Evolutionary conservation across 192 early-diverging fungal species (phyloP).

Genomic region (Umbelopsis isabellina): DNA sequence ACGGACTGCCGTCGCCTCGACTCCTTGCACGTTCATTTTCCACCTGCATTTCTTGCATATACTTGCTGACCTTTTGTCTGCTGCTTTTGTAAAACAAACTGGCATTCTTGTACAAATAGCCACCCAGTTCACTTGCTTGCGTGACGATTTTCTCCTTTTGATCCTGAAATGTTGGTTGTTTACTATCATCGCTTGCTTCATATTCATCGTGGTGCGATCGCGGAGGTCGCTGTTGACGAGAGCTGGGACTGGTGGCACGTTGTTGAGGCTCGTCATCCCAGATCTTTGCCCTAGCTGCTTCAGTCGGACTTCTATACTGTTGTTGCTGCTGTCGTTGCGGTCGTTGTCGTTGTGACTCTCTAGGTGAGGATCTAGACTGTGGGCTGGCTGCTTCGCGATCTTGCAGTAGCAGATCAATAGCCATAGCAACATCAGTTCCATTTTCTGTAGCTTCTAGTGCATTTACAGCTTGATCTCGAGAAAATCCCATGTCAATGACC

Average conservation of each 20-base stretch:
- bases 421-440: slow-evolving; percentile 60
- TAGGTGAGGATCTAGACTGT: background rate
- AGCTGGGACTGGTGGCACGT: background rate
- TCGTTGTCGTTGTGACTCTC: background rate
- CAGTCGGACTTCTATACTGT: slow-evolving; percentile 1
- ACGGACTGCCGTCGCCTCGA: slow-evolving; percentile 33
- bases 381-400: slow-evolving; percentile 19
- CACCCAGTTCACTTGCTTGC: slow-evolving; percentile 61
- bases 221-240: background rate
- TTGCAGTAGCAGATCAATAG: slow-evolving; percentile 53
- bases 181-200: background rate
- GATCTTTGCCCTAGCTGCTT: slow-evolving; percentile 8
- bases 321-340: background rate
- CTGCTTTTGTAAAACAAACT: slow-evolving; percentile 67
- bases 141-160: slow-evolving; percentile 57
- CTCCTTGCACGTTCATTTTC: slow-evolving; percentile 35
- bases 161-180: slow-evolving; percentile 43
- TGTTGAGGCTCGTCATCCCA: background rate
- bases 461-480: slow-evolving; percentile 58
- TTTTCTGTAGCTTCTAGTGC: slow-evolving; percentile 72
- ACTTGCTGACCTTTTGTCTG: slow-evolving; percentile 60
- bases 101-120: slow-evolving; percentile 68
- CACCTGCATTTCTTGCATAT: slow-evolving; percentile 60
- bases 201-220: background rate
- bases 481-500: slow-evolving; percentile 83